Evolutionary conservation across 2,329 filamentous ascomycete genomes (phyloP), one percentile per base, ranked within the genome.

Genomic region (Venturia carpophila): DNA sequence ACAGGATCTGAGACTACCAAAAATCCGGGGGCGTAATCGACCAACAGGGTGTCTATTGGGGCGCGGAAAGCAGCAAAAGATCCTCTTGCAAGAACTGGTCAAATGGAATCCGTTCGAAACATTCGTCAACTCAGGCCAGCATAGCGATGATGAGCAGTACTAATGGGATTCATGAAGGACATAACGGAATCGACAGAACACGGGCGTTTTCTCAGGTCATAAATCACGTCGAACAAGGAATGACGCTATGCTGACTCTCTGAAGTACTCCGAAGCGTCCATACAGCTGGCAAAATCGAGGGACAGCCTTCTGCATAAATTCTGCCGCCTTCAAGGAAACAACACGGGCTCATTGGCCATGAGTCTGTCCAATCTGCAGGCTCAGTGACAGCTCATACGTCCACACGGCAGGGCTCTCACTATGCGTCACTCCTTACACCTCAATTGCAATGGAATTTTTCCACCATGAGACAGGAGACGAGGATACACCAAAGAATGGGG

Each of bases 371-470:
- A 52, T 15, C 30, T 63, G 61, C 43, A 63, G 61, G 43, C 61
- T 63, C 43, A 45, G 45, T 63, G 61, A 63, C 61, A 63, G 61
- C 61, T 47, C 61, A 63, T 47, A 34, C 60, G 37, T 47, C 37
- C 39, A 34, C 24, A 34, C 60, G 61, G 61, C 61, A n/a, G 61
- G 61, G 24, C 61, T 52, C 27, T 52, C n/a, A 3, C 13, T 24
- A 63, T 52, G 61, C 61, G 61, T 63, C 61, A 63, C 43, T 63
- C 15, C 34, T 49, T 19, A 42, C 39, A 42, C 60, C 60, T 45
- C 39, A 45, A 61, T 39, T 11, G 34, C 60, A 42, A 61, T 27
- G 30, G 15, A 58, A 9, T 58, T 58, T 9, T 58, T 19, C 37
- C 17, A 4, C 52, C 24, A 21, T 27, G 17, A n/a, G 27, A 58